Percentiles rank a stretch among this genome's conserved stretches.
These are phyloP conservation scores for Gelatoporia subvermispora DNA, from an alignment of 768 basidiomycete genomes.

Conservation along the genomic window DNA sequence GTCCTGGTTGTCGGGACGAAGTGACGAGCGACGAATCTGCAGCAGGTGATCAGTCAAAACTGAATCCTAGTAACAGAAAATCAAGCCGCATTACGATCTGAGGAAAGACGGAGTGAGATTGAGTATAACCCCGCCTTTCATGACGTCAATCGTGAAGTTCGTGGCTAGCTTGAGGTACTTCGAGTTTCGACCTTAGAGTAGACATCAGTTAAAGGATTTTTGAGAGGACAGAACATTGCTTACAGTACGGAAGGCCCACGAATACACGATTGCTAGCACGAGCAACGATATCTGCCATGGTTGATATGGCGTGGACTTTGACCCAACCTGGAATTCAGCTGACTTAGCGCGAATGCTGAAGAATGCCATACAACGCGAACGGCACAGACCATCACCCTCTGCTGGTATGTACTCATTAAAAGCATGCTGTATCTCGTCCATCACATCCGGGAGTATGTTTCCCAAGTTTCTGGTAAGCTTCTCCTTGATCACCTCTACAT, in stretches of 20 bases:
- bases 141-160: slow-evolving; percentile 27
- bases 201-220: background rate
- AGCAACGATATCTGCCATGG: slow-evolving; percentile 28
- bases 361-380: background rate
- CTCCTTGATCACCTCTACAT: slow-evolving; percentile 14
- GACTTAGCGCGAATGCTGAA: background rate
- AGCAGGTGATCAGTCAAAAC: background rate
- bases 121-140: slow-evolving; percentile 19
- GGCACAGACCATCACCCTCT: slow-evolving; percentile 8
- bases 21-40: slow-evolving; percentile 15
- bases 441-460: slow-evolving; percentile 8
- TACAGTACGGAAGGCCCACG: slow-evolving; percentile 46
- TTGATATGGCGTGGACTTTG: background rate
- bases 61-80: background rate
- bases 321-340: background rate
- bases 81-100: slow-evolving; percentile 21
- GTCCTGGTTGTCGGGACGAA: slow-evolving; percentile 6
- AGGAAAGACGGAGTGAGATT: slow-evolving; percentile 28
- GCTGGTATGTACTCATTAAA: slow-evolving; percentile 10
- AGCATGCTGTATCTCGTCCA: slow-evolving; percentile 11
- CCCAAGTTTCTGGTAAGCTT: slow-evolving; percentile 15
- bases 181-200: slow-evolving; percentile 21
- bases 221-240: slow-evolving; percentile 27
- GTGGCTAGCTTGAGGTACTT: slow-evolving; percentile 25
- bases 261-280: slow-evolving; percentile 41